Evolutionary conservation across 495 filamentous ascomycete genomes (phyloP).

Genomic region (Hamigera avellanea): DNA sequence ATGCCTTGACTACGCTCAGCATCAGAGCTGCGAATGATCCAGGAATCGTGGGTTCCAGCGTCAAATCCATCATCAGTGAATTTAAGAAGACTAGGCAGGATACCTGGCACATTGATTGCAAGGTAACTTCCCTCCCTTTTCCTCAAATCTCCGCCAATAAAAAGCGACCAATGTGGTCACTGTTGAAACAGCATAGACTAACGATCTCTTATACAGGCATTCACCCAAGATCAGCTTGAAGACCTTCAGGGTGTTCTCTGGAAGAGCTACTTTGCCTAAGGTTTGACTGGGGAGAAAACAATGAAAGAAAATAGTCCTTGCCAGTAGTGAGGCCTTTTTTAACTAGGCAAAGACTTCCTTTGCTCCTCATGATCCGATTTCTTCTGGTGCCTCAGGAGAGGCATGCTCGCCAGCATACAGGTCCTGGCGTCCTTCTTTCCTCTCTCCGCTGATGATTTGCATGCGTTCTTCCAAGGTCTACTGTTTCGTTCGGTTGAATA

Average conservation of each 20-base stretch:
- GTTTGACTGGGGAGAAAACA: neutral
- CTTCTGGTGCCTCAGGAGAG: no score
- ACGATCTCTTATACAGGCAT: slow-evolving; percentile 49
- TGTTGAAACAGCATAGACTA: slow-evolving; percentile 8
- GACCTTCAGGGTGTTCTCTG: slow-evolving; percentile 94
- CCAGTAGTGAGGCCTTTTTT: no score
- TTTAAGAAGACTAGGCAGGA: slow-evolving; percentile 99
- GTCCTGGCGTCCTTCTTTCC: no score
- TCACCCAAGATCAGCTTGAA: slow-evolving; percentile 83
- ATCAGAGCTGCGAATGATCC: slow-evolving; percentile 76
- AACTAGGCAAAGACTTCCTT: no score
- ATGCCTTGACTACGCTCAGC: slow-evolving; percentile 78
- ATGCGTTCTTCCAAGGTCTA: no score
- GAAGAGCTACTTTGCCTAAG: slow-evolving; percentile 97
- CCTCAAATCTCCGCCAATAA: no score
- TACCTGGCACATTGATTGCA: slow-evolving; percentile 96
- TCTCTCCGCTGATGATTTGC: no score
- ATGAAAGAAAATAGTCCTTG: no score
- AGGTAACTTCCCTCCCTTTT: slow-evolving; percentile 42
- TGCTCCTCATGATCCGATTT: no score
- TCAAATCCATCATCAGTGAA: slow-evolving; percentile 90
- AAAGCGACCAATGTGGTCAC: no score
- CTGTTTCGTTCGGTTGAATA: no score
- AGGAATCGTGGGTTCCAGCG: slow-evolving; percentile 90
- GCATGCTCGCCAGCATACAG: no score